Evolutionary conservation across 164 flowering plant genomes (phyloP).

Genomic region (Piper longum): DNA sequence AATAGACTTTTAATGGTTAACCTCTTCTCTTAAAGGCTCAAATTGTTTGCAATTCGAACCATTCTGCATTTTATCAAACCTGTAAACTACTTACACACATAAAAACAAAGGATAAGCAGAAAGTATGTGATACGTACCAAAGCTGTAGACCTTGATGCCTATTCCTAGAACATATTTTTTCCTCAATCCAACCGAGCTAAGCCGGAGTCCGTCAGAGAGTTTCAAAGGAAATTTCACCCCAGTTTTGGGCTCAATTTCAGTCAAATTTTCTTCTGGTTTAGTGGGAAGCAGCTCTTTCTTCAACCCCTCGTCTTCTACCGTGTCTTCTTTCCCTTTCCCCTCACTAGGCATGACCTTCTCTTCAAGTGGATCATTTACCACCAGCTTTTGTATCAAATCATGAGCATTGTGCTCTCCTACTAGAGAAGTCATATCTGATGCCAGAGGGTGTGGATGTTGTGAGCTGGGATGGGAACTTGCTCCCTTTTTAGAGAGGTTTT

Average conservation of each 20-base stretch:
- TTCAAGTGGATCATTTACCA: too few species aligned
- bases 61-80: too few species aligned
- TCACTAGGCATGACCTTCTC: not conserved
- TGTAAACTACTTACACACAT: too few species aligned
- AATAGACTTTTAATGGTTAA: too few species aligned
- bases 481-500: too few species aligned
- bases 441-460: too few species aligned
- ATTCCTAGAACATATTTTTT: conserved; percentile 44
- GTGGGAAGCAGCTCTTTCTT: not conserved
- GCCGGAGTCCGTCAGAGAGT: conserved; percentile 35
- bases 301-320: not conserved
- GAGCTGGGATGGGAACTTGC: too few species aligned
- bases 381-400: too few species aligned
- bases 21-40: too few species aligned
- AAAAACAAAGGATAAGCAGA: not conserved
- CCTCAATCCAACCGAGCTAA: conserved; percentile 39
- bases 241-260: conserved; percentile 41
- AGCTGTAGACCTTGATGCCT: conserved; percentile 44
- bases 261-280: not conserved
- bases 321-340: not conserved
- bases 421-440: too few species aligned
- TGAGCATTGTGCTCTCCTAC: too few species aligned
- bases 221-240: conserved; percentile 46
- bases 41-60: too few species aligned
- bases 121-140: conserved; percentile 22